These are phyloP conservation scores for Beta corolliflora DNA, from an alignment of 179 eudicot species.

Conservation along the genomic window DNA sequence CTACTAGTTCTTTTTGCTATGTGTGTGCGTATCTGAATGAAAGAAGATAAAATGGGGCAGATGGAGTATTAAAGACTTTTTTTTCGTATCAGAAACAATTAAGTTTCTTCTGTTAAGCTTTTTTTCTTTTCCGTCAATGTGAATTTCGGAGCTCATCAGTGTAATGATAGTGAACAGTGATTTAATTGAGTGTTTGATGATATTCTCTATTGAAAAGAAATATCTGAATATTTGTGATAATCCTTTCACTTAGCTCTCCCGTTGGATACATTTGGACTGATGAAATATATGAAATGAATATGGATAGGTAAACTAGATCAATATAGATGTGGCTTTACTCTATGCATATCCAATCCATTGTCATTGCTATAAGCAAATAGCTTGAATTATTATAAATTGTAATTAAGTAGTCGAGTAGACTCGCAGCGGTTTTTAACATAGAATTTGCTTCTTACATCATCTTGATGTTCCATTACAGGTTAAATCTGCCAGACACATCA, in stretches of 20 bases:
- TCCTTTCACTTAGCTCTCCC: background rate
- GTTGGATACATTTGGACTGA: background rate
- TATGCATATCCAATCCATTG: background rate
- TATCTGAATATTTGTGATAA: background rate
- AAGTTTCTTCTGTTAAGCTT: background rate
- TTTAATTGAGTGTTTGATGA: background rate
- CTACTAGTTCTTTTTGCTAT: background rate
- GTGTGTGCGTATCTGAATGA: too few relatives aligned
- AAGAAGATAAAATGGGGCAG: too few relatives aligned
- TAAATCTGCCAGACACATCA: constrained; percentile 82
- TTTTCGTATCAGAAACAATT: background rate
- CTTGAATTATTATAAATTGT: background rate
- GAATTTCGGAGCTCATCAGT: background rate
- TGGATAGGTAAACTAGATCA: too few relatives aligned
- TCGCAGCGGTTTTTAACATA: background rate
- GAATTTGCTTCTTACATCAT: constrained; percentile 13
- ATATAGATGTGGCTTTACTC: background rate
- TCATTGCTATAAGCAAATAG: background rate
- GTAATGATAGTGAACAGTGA: background rate
- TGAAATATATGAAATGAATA: too few relatives aligned
- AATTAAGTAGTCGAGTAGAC: background rate
- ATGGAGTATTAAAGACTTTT: too few relatives aligned
- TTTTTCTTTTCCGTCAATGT: background rate
- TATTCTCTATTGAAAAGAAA: background rate
- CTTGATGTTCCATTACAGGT: constrained; percentile 40